These are phyloP conservation scores for Aspergillus tanneri DNA, from an alignment of 2,329 filamentous ascomycete genomes.

Conservation along the genomic window DNA sequence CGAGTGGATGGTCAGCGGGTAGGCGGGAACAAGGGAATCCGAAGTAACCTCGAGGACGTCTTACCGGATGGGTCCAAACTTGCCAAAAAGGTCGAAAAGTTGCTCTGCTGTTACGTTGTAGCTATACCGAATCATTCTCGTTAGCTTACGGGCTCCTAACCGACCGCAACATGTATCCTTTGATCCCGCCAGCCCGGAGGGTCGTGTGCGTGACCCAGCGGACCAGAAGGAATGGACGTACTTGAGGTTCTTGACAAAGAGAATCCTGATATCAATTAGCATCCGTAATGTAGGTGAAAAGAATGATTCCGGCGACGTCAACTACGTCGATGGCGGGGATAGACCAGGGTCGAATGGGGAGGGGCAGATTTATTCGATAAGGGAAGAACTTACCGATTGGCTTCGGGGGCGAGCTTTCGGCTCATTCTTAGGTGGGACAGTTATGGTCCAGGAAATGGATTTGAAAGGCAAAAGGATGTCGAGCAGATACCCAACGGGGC, in stretches of 20 bases:
- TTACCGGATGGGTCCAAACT: constrained; percentile 93
- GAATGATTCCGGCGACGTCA: not conserved
- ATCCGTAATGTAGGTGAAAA: not conserved
- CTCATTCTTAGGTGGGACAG: constrained; percentile 40
- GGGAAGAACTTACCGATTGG: constrained; percentile 75
- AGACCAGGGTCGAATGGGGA: constrained; percentile 15
- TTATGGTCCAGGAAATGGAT: constrained; percentile 19
- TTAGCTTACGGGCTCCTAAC: constrained; percentile 13
- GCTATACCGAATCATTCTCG: constrained; percentile 51
- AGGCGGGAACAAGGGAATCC: constrained; percentile 1
- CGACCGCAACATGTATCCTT: not conserved
- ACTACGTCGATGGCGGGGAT: not conserved
- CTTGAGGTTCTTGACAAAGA: constrained; percentile 99
- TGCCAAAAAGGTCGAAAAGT: constrained; percentile 97
- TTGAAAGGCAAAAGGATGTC: constrained; percentile 12
- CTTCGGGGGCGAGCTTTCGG: constrained; percentile 94
- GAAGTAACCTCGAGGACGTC: constrained; percentile 32
- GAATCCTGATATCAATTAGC: constrained; percentile 65
- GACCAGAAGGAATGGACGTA: constrained; percentile 46
- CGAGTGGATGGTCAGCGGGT: constrained; percentile 7
- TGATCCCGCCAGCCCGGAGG: not conserved
- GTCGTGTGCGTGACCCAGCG: constrained; percentile 7
- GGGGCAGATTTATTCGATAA: constrained; percentile 26
- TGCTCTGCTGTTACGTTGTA: constrained; percentile 99
- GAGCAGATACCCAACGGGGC: constrained; percentile 27